phyloP scores from a whole-genome alignment of 169 alveolate genomes.

The Fabrea salina region DNA sequence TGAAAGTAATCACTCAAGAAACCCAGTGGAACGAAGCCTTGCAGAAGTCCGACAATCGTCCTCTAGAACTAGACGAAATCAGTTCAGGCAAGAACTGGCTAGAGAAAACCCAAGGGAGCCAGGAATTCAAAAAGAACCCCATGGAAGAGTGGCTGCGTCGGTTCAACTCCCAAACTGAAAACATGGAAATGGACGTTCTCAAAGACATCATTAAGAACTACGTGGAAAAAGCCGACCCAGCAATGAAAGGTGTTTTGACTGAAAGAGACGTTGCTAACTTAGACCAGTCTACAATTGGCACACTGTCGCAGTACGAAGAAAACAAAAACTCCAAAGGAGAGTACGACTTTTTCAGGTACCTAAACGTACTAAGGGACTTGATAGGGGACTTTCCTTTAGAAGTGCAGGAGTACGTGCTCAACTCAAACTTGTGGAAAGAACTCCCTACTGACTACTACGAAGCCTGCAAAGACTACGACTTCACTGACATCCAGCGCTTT shows the following conservation, averaged over 20 bases:
- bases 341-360: constrained; percentile 18
- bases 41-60: neutral
- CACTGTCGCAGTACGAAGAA: neutral
- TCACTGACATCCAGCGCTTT: neutral
- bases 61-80: neutral
- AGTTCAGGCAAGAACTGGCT: constrained; percentile 3
- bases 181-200: neutral
- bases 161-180: neutral
- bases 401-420: neutral
- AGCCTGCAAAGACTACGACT: neutral
- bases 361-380: neutral
- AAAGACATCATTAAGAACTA: neutral
- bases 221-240: constrained; percentile 29
- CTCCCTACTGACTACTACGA: constrained; percentile 4
- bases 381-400: neutral
- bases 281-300: neutral
- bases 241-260: constrained; percentile 27
- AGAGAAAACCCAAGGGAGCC: neutral
- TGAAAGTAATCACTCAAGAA: neutral
- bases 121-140: neutral
- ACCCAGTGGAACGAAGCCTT: neutral
- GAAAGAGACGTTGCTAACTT: neutral
- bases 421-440: neutral
- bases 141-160: constrained; percentile 29
- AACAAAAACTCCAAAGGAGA: constrained; percentile 28